Base-by-base conservation (phyloP, 495 filamentous ascomycete genomes). In the Hypoxylon trugodes region DNA sequence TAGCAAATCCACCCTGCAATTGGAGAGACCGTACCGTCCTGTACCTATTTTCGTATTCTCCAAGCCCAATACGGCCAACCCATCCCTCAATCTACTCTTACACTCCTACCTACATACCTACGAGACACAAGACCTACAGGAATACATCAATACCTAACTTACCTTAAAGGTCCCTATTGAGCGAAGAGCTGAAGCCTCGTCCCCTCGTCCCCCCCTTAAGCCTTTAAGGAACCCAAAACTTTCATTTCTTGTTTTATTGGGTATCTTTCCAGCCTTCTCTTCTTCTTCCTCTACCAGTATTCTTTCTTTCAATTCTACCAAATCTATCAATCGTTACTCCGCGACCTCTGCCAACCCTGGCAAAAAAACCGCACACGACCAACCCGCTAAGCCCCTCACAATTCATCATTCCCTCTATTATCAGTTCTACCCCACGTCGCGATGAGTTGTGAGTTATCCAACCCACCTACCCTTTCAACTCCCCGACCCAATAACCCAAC, bases 361-460 rank as follows among this genome's bases (percentile, higher is more conserved):
- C 51, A 19, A 50, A 48, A n/a, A n/a, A 45, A 24, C 12, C 40
- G 13, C n/a, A 52, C 19, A 40, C 45, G 12, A 61, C 16, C 42
- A 56, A 30, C 6, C 33, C 18, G 18, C 12, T 53, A 57, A 59
- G 40, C 50, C 49, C 54, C 43, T 38, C 46, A 43, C 19, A 21
- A 26, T 56, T 43, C 43, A 47, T 54, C 43, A 33, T 35, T 45
- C 47, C 30, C 22, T 45, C 43, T 52, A n/a, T n/a, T 60, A 13
- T 50, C 47, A 42, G 42, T 45, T 25, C 47, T 69, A 64, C 68
- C 69, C 64, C 64, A 65, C 66, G 65, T 67, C 69, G 51, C 67
- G 30, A 74, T 74, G 71, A 74, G 71, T 60, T 74, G 71, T 74
- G 54, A 72, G 71, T 72, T 51, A 41, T 57, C 25, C 46, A n/a